phyloP scores from a whole-genome alignment of 176 grass and related monocot species.

The Eleusine indica region DNA sequence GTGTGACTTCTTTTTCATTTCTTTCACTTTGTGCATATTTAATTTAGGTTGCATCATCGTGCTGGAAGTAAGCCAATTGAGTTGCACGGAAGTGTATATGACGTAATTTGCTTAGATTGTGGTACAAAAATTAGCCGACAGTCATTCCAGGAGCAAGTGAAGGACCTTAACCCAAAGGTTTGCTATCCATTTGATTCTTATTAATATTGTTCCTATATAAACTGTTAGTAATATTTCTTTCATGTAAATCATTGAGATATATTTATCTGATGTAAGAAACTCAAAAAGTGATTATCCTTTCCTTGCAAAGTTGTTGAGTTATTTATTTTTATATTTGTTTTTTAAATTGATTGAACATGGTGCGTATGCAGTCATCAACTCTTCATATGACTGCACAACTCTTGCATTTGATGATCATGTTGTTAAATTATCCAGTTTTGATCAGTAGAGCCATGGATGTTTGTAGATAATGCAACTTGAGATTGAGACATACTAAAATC shows the following conservation, averaged over 20 bases:
- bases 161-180: constrained; percentile 92
- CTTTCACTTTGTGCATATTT: constrained; percentile 28
- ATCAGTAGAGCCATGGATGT: background rate
- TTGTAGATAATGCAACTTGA: constrained; percentile 9
- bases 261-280: background rate
- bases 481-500: background rate
- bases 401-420: background rate
- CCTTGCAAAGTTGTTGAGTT: constrained; percentile 6
- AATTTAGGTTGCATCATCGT: constrained; percentile 83
- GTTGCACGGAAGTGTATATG: constrained; percentile 89
- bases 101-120: constrained; percentile 79
- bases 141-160: constrained; percentile 83
- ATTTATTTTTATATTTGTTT: constrained; percentile 10
- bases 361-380: background rate
- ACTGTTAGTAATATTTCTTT: background rate
- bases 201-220: constrained; percentile 19
- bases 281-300: background rate
- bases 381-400: constrained; percentile 11
- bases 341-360: background rate
- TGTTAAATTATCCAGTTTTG: background rate
- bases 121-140: constrained; percentile 62
- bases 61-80: constrained; percentile 88
- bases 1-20: constrained; percentile 17
- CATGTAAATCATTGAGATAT: background rate
- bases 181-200: constrained; percentile 22